Conservation (phyloP, 331 rosid genomes). For the Prunus yedoensis region DNA sequence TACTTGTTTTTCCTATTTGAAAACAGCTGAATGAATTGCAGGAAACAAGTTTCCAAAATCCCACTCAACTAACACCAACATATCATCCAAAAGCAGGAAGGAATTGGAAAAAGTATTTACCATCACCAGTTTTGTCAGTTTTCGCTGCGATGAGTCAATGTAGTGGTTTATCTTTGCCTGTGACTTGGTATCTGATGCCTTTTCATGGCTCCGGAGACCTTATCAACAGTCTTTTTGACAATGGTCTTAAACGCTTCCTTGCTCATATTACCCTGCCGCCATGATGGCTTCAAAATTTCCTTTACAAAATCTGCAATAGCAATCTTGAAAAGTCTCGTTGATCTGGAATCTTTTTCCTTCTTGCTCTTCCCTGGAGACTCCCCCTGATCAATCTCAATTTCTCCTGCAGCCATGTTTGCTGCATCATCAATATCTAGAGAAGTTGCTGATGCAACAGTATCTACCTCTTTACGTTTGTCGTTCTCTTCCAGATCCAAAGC, state of each 20-base stretch:
- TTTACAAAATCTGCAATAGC: conserved; percentile 91
- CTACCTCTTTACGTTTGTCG: conserved; percentile 46
- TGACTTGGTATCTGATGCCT: no score
- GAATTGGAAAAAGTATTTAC: no score
- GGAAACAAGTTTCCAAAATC: no score
- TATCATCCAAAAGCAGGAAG: no score
- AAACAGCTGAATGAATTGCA: no score
- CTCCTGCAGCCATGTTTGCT: conserved; percentile 47
- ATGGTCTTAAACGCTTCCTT: conserved; percentile 98
- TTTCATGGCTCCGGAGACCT: no score
- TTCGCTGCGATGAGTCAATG: no score
- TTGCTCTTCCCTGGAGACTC: conserved; percentile 70
- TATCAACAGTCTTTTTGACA: conserved; percentile 96
- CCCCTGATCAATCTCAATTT: conserved; percentile 68
- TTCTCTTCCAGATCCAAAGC: conserved; percentile 62
- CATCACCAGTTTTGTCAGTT: no score
- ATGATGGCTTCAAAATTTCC: conserved; percentile 91
- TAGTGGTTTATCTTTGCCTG: no score
- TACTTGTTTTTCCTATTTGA: no score
- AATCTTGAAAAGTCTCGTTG: conserved; percentile 77
- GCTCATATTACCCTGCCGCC: conserved; percentile 99
- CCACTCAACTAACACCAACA: no score
- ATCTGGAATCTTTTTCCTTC: conserved; percentile 78
- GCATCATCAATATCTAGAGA: conserved; percentile 66
- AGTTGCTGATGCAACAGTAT: conserved; percentile 68